These are phyloP conservation scores for Penicillium sp. DNA, from an alignment of 2,329 filamentous ascomycete genomes.

Conservation along the genomic window DNA sequence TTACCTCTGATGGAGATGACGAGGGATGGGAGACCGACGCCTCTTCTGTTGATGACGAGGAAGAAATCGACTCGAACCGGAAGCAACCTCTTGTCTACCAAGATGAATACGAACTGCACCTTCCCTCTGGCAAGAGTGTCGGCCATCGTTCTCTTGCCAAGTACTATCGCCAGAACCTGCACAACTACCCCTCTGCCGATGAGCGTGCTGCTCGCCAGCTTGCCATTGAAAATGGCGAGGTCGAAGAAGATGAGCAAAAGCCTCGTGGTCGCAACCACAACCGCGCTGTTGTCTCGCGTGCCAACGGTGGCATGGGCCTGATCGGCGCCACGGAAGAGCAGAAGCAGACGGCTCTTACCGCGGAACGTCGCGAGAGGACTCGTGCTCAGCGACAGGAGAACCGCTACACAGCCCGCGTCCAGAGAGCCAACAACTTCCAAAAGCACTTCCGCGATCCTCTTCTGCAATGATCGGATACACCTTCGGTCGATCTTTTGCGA, in stretches of 20 bases:
- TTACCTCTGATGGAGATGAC: conserved; percentile 53
- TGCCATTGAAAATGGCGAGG: conserved; percentile 50
- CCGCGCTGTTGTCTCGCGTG: conserved; percentile 59
- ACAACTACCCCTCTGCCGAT: conserved; percentile 71
- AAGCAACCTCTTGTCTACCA: conserved; percentile 72
- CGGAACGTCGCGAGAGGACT: conserved; percentile 65
- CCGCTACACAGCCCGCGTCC: conserved; percentile 63
- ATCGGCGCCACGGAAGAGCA: conserved; percentile 68
- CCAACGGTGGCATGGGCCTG: conserved; percentile 71
- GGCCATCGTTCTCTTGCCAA: conserved; percentile 81
- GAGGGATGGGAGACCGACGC: conserved; percentile 94
- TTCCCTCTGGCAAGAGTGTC: conserved; percentile 82
- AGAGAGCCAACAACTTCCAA: conserved; percentile 71
- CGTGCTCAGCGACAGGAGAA: conserved; percentile 58
- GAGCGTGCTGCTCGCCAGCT: conserved; percentile 65
- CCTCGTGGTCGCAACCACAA: conserved; percentile 38
- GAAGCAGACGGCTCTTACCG: conserved; percentile 61
- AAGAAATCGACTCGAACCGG: conserved; percentile 79
- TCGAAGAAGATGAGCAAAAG: conserved; percentile 47
- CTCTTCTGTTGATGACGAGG: conserved; percentile 82
- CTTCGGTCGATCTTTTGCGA: not conserved
- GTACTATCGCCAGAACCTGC: conserved; percentile 90
- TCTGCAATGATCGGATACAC: conserved; percentile 42
- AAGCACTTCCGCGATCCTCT: conserved; percentile 63
- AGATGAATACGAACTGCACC: conserved; percentile 87